A percentile compares a stretch with the other conserved stretches of the same genome.
Conservation (phyloP, 129 eudicot species). For the Kitagawia praeruptora region DNA sequence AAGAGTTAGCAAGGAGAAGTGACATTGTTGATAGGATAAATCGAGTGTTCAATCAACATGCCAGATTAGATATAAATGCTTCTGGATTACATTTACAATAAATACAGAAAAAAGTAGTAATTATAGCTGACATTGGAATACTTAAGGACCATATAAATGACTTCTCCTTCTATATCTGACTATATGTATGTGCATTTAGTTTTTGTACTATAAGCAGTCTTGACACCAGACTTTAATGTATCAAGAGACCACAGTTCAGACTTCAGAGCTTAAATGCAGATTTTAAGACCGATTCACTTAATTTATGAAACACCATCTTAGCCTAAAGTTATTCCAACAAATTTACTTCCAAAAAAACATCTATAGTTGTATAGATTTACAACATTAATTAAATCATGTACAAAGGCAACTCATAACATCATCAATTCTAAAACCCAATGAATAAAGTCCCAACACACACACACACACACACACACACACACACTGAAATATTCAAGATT, state of each 20-base stretch:
- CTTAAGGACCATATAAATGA: constrained; percentile 13
- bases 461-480: neutral
- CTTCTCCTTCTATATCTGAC: constrained; percentile 11
- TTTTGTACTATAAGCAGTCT: constrained; percentile 10
- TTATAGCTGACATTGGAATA: constrained; percentile 12
- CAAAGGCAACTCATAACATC: neutral
- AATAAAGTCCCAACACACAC: constrained; percentile 1
- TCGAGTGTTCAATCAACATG: constrained; percentile 12
- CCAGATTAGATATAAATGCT: constrained; percentile 25
- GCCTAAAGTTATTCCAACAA: neutral
- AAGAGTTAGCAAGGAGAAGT: constrained; percentile 4
- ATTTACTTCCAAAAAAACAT: neutral
- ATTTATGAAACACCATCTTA: neutral
- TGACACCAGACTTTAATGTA: constrained; percentile 13
- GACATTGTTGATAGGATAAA: constrained; percentile 11
- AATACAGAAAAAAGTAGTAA: constrained; percentile 9
- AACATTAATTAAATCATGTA: neutral
- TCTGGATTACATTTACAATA: constrained; percentile 22
- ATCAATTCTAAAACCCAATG: neutral
- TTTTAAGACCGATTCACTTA: neutral
- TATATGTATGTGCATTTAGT: constrained; percentile 4
- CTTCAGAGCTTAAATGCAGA: constrained; percentile 3
- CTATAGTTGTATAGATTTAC: neutral
- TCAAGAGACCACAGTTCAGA: constrained; percentile 4
- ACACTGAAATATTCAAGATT: neutral